A percentile compares a stretch with the other conserved stretches of the same genome.
Evolutionary conservation across 768 basidiomycete genomes (phyloP).

Genomic region (Phallus indusiatus): DNA sequence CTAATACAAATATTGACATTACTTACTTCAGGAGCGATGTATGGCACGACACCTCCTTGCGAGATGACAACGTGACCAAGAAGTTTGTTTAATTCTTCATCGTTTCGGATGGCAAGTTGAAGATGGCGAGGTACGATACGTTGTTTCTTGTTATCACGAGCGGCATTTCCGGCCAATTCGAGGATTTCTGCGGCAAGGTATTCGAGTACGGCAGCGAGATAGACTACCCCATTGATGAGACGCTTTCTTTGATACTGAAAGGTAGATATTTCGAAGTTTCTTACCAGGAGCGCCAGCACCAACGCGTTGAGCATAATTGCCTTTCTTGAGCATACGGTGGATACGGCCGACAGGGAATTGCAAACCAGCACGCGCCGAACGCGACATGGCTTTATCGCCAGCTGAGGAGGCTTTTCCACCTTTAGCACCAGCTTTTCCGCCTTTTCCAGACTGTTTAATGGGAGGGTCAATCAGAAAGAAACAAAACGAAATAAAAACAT

Average conservation of each 20-base stretch:
- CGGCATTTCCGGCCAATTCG: slow-evolving; percentile 85
- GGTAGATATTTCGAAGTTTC: slow-evolving; percentile 3
- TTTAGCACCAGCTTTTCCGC: slow-evolving; percentile 48
- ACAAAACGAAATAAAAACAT: too few relatives aligned
- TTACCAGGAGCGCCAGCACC: slow-evolving; percentile 80
- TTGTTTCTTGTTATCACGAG: slow-evolving; percentile 88
- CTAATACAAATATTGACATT: background rate
- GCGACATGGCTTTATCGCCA: slow-evolving; percentile 51
- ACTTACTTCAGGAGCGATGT: slow-evolving; percentile 54
- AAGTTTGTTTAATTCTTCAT: slow-evolving; percentile 76
- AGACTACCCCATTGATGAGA: slow-evolving; percentile 41
- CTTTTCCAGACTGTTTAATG: slow-evolving; percentile 36
- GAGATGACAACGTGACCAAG: slow-evolving; percentile 85
- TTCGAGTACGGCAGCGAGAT: slow-evolving; percentile 87
- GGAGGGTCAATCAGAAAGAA: background rate
- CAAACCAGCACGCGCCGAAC: slow-evolving; percentile 66
- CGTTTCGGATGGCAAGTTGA: slow-evolving; percentile 90
- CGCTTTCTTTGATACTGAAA: background rate
- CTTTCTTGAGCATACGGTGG: slow-evolving; percentile 79
- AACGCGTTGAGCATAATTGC: slow-evolving; percentile 80
- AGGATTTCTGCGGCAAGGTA: slow-evolving; percentile 91
- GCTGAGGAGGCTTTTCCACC: slow-evolving; percentile 46
- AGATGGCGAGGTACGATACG: slow-evolving; percentile 94
- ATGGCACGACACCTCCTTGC: slow-evolving; percentile 88
- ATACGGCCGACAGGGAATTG: slow-evolving; percentile 93